A percentile compares a stretch with the other conserved stretches of the same genome.
These are phyloP conservation scores for Backusella westeae DNA, from an alignment of 192 early-diverging fungal genomes.

Conservation along the genomic window DNA sequence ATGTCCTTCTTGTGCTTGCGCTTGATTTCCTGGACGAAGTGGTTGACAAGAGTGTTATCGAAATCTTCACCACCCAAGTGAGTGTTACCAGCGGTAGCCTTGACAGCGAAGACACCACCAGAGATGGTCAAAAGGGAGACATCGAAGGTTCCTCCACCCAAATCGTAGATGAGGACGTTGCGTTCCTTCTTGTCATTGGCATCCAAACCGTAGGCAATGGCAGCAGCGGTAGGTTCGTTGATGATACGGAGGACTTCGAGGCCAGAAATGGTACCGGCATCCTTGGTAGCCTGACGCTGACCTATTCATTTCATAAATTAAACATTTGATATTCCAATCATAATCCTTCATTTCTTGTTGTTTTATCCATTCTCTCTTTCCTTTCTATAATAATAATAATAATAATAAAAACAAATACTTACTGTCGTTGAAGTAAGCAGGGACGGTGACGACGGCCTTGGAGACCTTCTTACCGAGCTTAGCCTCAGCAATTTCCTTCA, in stretches of 20 bases:
- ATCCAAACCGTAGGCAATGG: slow-evolving; percentile 96
- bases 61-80: slow-evolving; percentile 99
- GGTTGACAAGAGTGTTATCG: slow-evolving; percentile 92
- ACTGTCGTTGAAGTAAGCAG: slow-evolving; percentile 89
- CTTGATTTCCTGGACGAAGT: slow-evolving; percentile 84
- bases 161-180: slow-evolving; percentile 96
- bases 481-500: slow-evolving; percentile 64
- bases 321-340: too few relatives aligned
- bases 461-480: slow-evolving; percentile 61
- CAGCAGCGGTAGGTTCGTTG: slow-evolving; percentile 89
- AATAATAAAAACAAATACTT: slow-evolving; percentile 8
- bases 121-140: slow-evolving; percentile 95
- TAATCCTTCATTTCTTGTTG: too few relatives aligned
- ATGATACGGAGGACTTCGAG: slow-evolving; percentile 87
- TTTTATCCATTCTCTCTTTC: too few relatives aligned
- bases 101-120: slow-evolving; percentile 95
- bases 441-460: slow-evolving; percentile 73
- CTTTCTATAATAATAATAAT: not conserved
- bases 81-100: slow-evolving; percentile 95
- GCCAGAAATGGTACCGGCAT: slow-evolving; percentile 85
- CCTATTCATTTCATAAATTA: slow-evolving; percentile 29
- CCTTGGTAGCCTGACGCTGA: slow-evolving; percentile 91
- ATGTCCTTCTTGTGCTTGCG: slow-evolving; percentile 74
- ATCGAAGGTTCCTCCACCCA: slow-evolving; percentile 98
- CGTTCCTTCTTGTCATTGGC: slow-evolving; percentile 83